phyloP scores from a whole-genome alignment of 306 rosid species.

The Sphenostylis stenocarpa region DNA sequence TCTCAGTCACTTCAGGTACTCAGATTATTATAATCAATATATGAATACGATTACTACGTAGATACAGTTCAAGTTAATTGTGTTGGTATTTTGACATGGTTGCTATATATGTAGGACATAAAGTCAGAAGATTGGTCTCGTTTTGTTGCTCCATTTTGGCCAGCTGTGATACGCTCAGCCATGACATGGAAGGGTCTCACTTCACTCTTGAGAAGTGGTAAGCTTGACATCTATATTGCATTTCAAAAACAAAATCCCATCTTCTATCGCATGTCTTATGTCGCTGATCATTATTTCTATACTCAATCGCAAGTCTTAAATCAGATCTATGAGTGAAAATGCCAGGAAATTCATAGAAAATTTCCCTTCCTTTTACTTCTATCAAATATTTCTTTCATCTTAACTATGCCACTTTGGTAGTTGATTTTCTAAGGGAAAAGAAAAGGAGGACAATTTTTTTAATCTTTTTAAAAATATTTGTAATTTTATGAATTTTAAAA shows the following conservation, averaged over 20 bases:
- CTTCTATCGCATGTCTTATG: background rate
- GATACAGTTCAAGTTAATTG: background rate
- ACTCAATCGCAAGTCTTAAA: background rate
- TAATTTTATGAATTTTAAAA: background rate
- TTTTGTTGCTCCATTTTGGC: slow-evolving; percentile 93
- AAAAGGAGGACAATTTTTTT: background rate
- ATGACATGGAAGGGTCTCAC: slow-evolving; percentile 81
- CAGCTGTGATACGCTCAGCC: slow-evolving; percentile 85
- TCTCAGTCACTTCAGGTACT: slow-evolving; percentile 61
- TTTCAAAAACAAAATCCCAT: background rate
- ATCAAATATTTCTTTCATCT: background rate
- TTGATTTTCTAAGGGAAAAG: background rate
- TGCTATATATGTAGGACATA: slow-evolving; percentile 57
- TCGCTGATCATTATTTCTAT: background rate
- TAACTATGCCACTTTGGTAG: background rate
- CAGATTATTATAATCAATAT: no score
- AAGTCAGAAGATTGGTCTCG: slow-evolving; percentile 81
- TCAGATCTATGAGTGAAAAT: background rate
- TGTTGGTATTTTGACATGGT: background rate
- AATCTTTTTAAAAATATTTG: background rate
- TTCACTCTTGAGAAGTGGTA: slow-evolving; percentile 70
- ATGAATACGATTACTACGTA: background rate
- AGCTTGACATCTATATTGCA: slow-evolving; percentile 15
- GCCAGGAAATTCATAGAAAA: background rate
- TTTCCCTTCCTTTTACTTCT: background rate